Conservation (phyloP, 83 land plant species). For the Picea abies region DNA sequence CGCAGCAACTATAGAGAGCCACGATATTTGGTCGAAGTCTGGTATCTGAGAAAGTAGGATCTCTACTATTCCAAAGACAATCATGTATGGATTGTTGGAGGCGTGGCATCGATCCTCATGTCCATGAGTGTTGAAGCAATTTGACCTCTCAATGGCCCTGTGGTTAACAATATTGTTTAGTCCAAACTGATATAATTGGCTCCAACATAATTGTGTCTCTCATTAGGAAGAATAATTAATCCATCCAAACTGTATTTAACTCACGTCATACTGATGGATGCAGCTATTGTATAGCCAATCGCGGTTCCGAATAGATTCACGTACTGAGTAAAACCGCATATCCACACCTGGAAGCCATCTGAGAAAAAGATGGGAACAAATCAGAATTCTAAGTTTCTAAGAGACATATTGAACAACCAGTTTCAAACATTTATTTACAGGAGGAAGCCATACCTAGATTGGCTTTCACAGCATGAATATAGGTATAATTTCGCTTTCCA, state of each 20-base stretch:
- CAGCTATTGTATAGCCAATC: slow-evolving; percentile 58
- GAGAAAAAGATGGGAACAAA: background rate
- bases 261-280: slow-evolving; percentile 58
- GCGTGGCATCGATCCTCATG: slow-evolving; percentile 42
- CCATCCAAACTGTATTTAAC: background rate
- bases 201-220: too few relatives aligned
- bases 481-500: slow-evolving; percentile 71
- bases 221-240: background rate
- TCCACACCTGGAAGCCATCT: slow-evolving; percentile 50
- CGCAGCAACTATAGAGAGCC: slow-evolving; percentile 56
- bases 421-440: background rate
- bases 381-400: background rate
- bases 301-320: slow-evolving; percentile 48
- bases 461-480: slow-evolving; percentile 71
- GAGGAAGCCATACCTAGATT: slow-evolving; percentile 41
- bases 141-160: slow-evolving; percentile 64
- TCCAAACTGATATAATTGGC: too few relatives aligned
- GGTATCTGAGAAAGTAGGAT: slow-evolving; percentile 68
- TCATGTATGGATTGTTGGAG: slow-evolving; percentile 69
- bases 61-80: slow-evolving; percentile 45
- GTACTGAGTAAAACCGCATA: slow-evolving; percentile 54
- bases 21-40: slow-evolving; percentile 43
- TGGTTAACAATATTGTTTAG: background rate
- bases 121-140: slow-evolving; percentile 54
- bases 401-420: background rate